Percentiles rank a stretch among this genome's conserved stretches.
Conservation (phyloP, 2,329 filamentous ascomycete species). For the Dactylella cylindrospora region DNA sequence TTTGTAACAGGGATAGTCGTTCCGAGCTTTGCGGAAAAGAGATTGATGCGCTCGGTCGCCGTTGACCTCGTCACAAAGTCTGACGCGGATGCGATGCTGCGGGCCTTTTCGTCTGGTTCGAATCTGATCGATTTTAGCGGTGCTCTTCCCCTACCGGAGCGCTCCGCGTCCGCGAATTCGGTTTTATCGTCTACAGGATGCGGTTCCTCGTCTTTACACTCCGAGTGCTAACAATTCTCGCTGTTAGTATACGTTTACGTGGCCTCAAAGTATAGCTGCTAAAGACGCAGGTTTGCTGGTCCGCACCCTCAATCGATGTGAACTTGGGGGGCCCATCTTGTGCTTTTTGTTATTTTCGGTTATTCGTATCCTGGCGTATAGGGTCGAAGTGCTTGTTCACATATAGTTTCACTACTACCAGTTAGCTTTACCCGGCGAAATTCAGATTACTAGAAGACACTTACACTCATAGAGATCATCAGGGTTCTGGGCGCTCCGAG, state of each 20-base stretch:
- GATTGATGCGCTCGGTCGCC: constrained; percentile 58
- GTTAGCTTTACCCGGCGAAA: background rate
- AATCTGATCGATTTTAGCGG: background rate
- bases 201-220: background rate
- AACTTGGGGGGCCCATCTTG: constrained; percentile 5
- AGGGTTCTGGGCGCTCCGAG: constrained; percentile 19
- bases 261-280: background rate
- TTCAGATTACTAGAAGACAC: background rate
- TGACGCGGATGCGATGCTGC: background rate
- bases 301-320: constrained; percentile 1
- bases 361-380: no score
- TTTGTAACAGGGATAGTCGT: constrained; percentile 65
- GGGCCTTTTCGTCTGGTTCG: no score
- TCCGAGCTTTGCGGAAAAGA: constrained; percentile 67
- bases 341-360: background rate
- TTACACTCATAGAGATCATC: constrained; percentile 1
- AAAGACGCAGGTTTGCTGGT: constrained; percentile 6
- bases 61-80: background rate
- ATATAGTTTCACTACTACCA: constrained; percentile 1
- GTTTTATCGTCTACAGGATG: background rate
- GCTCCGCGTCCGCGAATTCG: background rate
- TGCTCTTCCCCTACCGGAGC: background rate
- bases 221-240: background rate
- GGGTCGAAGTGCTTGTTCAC: background rate
- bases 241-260: background rate